phyloP scores from a whole-genome alignment of 2,329 filamentous ascomycete genomes.

The Colletotrichum higginsianum region DNA sequence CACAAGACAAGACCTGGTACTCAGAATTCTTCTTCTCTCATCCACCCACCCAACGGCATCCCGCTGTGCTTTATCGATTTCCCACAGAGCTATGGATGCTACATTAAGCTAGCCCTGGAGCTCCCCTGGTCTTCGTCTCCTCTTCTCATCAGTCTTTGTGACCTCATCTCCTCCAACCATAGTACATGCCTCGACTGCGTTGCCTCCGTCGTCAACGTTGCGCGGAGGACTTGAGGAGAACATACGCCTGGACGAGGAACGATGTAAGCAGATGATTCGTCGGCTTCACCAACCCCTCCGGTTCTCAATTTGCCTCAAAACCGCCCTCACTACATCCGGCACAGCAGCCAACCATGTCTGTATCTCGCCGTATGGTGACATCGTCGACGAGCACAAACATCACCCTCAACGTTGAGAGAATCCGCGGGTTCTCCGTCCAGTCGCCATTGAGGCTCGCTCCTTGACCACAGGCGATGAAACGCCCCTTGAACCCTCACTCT shows the following conservation, averaged over 20 bases:
- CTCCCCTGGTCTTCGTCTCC: not conserved
- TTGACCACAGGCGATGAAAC: slow-evolving; percentile 26
- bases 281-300: not conserved
- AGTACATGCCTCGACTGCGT: slow-evolving; percentile 6
- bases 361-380: slow-evolving; percentile 1
- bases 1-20: not conserved
- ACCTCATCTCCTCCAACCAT: not conserved
- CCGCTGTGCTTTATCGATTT: slow-evolving; percentile 1
- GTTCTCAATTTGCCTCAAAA: not conserved
- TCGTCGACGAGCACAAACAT: not conserved
- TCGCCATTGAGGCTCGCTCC: slow-evolving; percentile 8
- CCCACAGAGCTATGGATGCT: slow-evolving; percentile 9
- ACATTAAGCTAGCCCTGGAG: slow-evolving; percentile 14
- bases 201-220: slow-evolving; percentile 32
- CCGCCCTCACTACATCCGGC: not conserved
- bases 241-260: slow-evolving; percentile 1
- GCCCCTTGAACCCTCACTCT: slow-evolving; percentile 10
- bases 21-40: not conserved
- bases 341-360: not conserved
- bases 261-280: slow-evolving; percentile 20
- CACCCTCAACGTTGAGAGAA: slow-evolving; percentile 2
- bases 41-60: slow-evolving; percentile 11
- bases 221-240: slow-evolving; percentile 12
- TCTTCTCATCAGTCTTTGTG: too few relatives aligned
- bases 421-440: slow-evolving; percentile 1